Conservation (phyloP, 148 eudicot genomes). For the Cornus florida region DNA sequence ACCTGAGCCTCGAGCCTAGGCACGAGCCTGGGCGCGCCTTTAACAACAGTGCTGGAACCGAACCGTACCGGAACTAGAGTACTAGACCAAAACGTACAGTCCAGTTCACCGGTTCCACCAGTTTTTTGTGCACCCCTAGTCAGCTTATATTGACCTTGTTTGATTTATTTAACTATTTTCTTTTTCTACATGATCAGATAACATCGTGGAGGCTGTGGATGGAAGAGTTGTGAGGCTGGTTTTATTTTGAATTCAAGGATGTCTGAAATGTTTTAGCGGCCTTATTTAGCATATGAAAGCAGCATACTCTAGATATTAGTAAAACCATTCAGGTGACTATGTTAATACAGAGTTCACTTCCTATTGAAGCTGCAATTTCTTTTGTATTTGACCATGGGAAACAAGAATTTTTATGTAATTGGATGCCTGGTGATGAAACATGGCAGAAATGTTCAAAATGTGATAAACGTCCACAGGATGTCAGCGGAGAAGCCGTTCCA, state of each 20-base stretch:
- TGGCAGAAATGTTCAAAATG: constrained; percentile 36
- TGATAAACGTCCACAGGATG: constrained; percentile 23
- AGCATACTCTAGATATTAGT: neutral
- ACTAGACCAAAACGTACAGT: too few species aligned
- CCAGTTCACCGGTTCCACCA: too few species aligned
- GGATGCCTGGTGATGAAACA: constrained; percentile 26
- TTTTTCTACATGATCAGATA: constrained; percentile 18
- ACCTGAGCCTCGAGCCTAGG: too few species aligned
- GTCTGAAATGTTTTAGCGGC: neutral
- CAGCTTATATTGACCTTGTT: neutral
- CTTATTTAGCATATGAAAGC: neutral
- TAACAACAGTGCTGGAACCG: too few species aligned
- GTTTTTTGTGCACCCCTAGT: too few species aligned
- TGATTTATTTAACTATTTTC: constrained; percentile 1
- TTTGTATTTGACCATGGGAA: constrained; percentile 14
- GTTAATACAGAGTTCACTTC: constrained; percentile 30
- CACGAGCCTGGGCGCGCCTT: too few species aligned
- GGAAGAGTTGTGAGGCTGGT: constrained; percentile 3
- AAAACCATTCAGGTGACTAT: constrained; percentile 16
- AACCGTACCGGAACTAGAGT: too few species aligned
- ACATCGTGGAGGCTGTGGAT: constrained; percentile 5
- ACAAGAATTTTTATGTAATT: constrained; percentile 13
- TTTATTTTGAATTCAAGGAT: neutral
- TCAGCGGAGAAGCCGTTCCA: constrained; percentile 20
- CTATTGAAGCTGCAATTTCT: constrained; percentile 22